Evolutionary conservation across 192 early-diverging fungal genomes (phyloP).

Genomic region (Umbelopsis ramanniana): DNA sequence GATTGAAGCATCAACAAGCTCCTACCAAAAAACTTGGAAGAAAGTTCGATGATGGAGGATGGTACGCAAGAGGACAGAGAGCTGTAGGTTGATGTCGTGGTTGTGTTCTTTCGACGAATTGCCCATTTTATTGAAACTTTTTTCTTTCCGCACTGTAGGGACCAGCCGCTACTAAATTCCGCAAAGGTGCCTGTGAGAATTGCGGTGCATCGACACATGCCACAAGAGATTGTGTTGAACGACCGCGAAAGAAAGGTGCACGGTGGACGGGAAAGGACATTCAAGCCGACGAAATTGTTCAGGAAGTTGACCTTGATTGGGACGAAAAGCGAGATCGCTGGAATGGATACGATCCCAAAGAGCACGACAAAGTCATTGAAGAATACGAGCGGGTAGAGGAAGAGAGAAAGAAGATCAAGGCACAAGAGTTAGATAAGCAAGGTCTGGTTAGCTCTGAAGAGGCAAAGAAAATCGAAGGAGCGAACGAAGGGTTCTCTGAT

Average conservation of each 20-base stretch:
- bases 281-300: conserved; percentile 83
- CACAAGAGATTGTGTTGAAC: conserved; percentile 91
- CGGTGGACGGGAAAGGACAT: conserved; percentile 86
- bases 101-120: neutral
- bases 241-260: conserved; percentile 89
- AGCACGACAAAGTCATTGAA: conserved; percentile 79
- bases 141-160: conserved; percentile 44
- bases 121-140: neutral
- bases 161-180: conserved; percentile 86
- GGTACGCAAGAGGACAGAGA: conserved; percentile 82
- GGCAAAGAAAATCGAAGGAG: conserved; percentile 55
- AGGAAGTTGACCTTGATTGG: conserved; percentile 77
- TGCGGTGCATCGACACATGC: conserved; percentile 97
- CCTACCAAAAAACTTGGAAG: conserved; percentile 39
- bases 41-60: conserved; percentile 44
- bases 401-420: conserved; percentile 79
- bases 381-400: conserved; percentile 95
- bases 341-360: conserved; percentile 95
- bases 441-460: conserved; percentile 53
- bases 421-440: conserved; percentile 72
- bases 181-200: conserved; percentile 96
- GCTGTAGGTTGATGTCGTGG: conserved; percentile 45
- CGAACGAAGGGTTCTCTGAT: conserved; percentile 54
- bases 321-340: conserved; percentile 98
- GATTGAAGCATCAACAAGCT: conserved; percentile 87